Evolutionary conservation across 1,139 yeast genomes (phyloP).

Genomic region (Lizanozyma gosingica): DNA sequence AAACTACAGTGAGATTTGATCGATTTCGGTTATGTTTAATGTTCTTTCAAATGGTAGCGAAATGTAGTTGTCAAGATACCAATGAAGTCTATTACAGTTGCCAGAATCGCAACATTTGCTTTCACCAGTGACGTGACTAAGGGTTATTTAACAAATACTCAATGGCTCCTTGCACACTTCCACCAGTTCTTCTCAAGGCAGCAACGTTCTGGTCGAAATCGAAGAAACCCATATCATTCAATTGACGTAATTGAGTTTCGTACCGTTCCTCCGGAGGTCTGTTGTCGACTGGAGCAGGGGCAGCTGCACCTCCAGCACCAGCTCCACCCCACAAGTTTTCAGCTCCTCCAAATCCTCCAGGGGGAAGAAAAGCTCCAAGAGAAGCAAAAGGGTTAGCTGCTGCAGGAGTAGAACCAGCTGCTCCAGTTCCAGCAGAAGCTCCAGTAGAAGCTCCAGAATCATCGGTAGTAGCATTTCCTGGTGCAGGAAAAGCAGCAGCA

Average conservation of each 20-base stretch:
- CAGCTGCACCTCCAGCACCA: constrained; percentile 19
- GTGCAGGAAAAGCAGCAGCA: constrained; percentile 44
- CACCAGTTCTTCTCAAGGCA: constrained; percentile 91
- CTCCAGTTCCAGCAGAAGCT: constrained; percentile 6
- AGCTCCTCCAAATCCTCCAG: constrained; percentile 11
- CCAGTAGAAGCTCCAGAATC: constrained; percentile 10
- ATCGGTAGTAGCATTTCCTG: constrained; percentile 20
- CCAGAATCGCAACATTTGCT: too few relatives aligned
- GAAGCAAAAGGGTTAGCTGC: constrained; percentile 46
- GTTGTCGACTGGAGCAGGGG: constrained; percentile 48
- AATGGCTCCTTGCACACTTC: constrained; percentile 94
- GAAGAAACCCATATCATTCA: constrained; percentile 93
- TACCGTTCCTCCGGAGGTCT: constrained; percentile 96
- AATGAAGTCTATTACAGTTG: too few relatives aligned
- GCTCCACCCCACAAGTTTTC: constrained; percentile 16
- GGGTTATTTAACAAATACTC: constrained; percentile 58
- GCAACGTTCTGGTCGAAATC: constrained; percentile 89
- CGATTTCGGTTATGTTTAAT: too few relatives aligned
- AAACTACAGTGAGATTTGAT: too few relatives aligned
- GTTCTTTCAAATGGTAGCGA: too few relatives aligned
- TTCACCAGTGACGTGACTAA: constrained; percentile 1
- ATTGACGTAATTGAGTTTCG: constrained; percentile 81
- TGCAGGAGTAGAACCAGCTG: constrained; percentile 12
- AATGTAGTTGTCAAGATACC: too few relatives aligned
- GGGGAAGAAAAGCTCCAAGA: constrained; percentile 26